phyloP scores from a whole-genome alignment of 495 filamentous ascomycete genomes.

The Jackrogersella multiformis region DNA sequence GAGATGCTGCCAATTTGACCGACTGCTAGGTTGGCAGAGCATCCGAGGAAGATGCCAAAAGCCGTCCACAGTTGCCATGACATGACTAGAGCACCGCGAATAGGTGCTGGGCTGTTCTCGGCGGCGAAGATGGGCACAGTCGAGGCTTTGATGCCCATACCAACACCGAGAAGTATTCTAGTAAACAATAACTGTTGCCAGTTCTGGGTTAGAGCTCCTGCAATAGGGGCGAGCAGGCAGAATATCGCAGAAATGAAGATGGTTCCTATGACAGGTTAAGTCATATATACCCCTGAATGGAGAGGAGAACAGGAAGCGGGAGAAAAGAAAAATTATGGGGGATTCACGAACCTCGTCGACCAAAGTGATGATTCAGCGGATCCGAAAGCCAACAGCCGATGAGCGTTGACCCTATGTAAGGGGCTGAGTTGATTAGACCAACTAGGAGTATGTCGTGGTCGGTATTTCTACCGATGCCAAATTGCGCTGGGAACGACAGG shows the following conservation, averaged over 20 bases:
- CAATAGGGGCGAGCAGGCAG: slow-evolving; percentile 67
- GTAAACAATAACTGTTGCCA: slow-evolving; percentile 68
- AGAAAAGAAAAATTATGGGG: neutral
- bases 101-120: slow-evolving; percentile 67
- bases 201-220: slow-evolving; percentile 62
- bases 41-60: slow-evolving; percentile 69
- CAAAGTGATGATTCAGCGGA: slow-evolving; percentile 63
- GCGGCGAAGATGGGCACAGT: slow-evolving; percentile 71
- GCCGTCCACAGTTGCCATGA: slow-evolving; percentile 69
- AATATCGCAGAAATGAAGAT: slow-evolving; percentile 71
- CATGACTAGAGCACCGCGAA: slow-evolving; percentile 72
- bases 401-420: slow-evolving; percentile 54
- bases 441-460: slow-evolving; percentile 66
- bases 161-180: slow-evolving; percentile 69
- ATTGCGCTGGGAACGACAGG: slow-evolving; percentile 66
- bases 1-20: slow-evolving; percentile 62
- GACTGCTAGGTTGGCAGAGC: slow-evolving; percentile 68
- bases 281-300: neutral
- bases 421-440: slow-evolving; percentile 68
- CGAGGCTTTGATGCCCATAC: slow-evolving; percentile 72
- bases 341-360: slow-evolving; percentile 60
- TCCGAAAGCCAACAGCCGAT: slow-evolving; percentile 71
- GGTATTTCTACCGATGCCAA: slow-evolving; percentile 61
- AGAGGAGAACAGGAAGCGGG: neutral
- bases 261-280: slow-evolving; percentile 41